phyloP scores from a whole-genome alignment of 805 yeast genomes.

The Starmerella riodocensis region DNA sequence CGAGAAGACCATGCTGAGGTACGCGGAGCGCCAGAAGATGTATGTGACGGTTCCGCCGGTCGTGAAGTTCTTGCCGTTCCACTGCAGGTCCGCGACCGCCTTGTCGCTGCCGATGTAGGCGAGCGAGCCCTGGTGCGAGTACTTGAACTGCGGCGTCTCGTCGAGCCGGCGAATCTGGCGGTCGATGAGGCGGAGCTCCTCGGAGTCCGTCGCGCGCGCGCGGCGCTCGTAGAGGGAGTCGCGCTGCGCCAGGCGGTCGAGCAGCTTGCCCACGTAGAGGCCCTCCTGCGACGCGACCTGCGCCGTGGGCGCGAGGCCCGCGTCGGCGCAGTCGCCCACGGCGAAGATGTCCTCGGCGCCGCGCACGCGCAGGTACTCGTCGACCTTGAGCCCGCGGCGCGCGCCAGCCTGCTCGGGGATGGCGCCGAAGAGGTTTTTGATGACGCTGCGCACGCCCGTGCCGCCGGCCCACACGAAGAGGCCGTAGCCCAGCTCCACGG shows the following conservation, averaged over 20 bases:
- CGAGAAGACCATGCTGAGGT: conserved; percentile 82
- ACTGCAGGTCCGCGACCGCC: conserved; percentile 82
- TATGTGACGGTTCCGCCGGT: conserved; percentile 79
- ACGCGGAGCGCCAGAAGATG: conserved; percentile 90
- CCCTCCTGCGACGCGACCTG: conserved; percentile 97
- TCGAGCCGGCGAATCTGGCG: conserved; percentile 29
- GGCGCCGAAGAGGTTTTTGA: conserved; percentile 49
- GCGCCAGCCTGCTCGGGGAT: conserved; percentile 54
- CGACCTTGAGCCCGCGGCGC: conserved; percentile 79
- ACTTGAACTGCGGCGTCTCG: conserved; percentile 45
- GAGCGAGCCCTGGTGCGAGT: conserved; percentile 81
- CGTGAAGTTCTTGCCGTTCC: conserved; percentile 57
- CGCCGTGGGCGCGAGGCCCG: conserved; percentile 89
- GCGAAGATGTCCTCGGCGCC: conserved; percentile 80
- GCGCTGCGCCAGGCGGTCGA: conserved; percentile 38
- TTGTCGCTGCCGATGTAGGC: conserved; percentile 86
- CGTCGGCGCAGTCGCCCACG: conserved; percentile 84
- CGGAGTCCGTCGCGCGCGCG: conserved; percentile 5
- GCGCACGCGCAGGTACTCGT: conserved; percentile 67
- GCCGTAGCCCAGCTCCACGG: conserved; percentile 70
- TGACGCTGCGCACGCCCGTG: conserved; percentile 72
- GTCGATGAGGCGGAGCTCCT: conserved; percentile 16
- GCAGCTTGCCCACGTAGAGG: conserved; percentile 57
- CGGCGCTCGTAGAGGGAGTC: conserved; percentile 28
- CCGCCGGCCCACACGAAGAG: conserved; percentile 96